phyloP scores from a whole-genome alignment of 179 eudicot genomes.

The Actinidia chinensis region DNA sequence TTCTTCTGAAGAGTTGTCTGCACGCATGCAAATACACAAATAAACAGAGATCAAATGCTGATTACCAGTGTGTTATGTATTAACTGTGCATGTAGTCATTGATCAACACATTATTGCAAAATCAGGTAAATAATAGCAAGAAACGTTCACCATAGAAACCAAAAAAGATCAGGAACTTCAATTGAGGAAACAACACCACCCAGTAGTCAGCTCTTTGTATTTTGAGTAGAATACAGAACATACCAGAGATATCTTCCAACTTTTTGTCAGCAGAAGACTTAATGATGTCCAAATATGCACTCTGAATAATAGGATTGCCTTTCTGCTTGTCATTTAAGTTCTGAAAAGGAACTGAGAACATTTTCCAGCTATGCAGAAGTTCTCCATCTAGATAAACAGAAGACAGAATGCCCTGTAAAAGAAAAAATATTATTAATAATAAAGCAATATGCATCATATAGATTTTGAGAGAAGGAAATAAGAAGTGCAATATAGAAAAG shows the following conservation, averaged over 20 bases:
- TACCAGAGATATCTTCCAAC: slow-evolving; percentile 27
- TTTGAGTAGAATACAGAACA: slow-evolving; percentile 15
- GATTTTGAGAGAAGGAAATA: neutral
- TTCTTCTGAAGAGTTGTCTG: slow-evolving; percentile 47
- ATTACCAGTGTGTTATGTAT: neutral
- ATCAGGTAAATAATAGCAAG: slow-evolving; percentile 11
- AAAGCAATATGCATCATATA: neutral
- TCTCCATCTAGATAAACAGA: slow-evolving; percentile 61
- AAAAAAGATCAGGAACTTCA: slow-evolving; percentile 7
- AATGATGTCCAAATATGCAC: slow-evolving; percentile 24
- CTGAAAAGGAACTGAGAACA: slow-evolving; percentile 56
- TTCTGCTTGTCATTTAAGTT: slow-evolving; percentile 43
- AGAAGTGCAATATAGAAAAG: neutral
- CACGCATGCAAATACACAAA: slow-evolving; percentile 13
- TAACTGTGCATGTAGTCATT: neutral
- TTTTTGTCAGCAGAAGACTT: slow-evolving; percentile 34
- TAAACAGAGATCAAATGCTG: slow-evolving; percentile 9
- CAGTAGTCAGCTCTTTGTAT: neutral
- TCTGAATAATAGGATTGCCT: slow-evolving; percentile 32
- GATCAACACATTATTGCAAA: neutral
- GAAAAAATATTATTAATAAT: slow-evolving; percentile 12
- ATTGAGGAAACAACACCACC: neutral
- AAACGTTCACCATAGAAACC: neutral
- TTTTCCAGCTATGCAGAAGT: slow-evolving; percentile 71
- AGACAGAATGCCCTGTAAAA: slow-evolving; percentile 75